Base-by-base conservation (phyloP, 2,329 filamentous ascomycete species). In the Stachybotrys elegans region DNA sequence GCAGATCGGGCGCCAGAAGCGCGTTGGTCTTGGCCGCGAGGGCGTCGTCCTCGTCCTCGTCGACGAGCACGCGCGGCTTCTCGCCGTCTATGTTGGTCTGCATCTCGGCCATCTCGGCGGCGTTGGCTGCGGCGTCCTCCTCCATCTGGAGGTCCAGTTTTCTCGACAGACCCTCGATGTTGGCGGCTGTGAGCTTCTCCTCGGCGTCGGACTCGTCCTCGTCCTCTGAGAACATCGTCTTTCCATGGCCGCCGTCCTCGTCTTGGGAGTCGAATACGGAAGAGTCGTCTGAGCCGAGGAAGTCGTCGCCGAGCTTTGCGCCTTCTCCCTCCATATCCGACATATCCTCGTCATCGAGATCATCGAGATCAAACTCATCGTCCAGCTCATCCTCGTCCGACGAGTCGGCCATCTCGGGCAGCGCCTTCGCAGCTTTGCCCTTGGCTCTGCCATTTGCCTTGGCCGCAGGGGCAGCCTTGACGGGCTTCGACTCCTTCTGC, bases 31-130 rank as follows among this genome's bases (percentile, higher is more conserved):
- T 81, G 27, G 73, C 69, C 4, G 76, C 76, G 20, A 73, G 68
- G 35, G 75, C 77, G 27, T 77, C 79, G 14, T 85, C 83, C 41
- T 83, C 78, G 21, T 77, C 79, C 6, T 79, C 79, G 27, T 81
- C 79, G 36, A 79, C 78, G 6, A 90, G 68, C 27, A 90, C 72
- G 47, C 83, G 79, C 3, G 84, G 83, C 55, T 74, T 76, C 55
- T 92, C 87, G 43, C 84, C 84, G 44, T 81, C 82, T 58, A 98
- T 95, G 70, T 98, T 98, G 43, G 92, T 97, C 69, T 95, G 90
- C 63, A 97, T 66, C 53, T 96, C 88, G 60, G 90, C 81, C 61
- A 97, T 70, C 64, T 98, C 93, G 25, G 84, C 86, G 55, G 91
- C 82, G 20, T 88, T 89, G 49, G 91, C 88, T 20, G 83, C 89